These are phyloP conservation scores for Rasamsonia emersonii DNA, from an alignment of 2,329 filamentous ascomycete species.

Conservation along the genomic window DNA sequence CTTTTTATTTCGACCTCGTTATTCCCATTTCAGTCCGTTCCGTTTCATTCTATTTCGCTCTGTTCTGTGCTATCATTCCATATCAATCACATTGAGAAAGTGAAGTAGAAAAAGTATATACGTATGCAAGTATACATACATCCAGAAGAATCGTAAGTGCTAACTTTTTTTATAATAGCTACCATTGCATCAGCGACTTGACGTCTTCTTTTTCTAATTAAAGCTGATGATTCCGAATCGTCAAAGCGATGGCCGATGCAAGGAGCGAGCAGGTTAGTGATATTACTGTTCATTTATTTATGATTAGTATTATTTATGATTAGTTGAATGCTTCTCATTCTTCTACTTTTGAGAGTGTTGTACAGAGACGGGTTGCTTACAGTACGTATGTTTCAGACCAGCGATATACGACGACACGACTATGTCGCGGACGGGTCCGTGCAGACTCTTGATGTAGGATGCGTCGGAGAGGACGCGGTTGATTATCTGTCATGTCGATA, in stretches of 20 bases:
- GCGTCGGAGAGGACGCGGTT: slow-evolving; percentile 31
- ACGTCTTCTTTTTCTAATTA: slow-evolving; percentile 2
- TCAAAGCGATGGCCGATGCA: slow-evolving; percentile 6
- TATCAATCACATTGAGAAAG: too few species aligned
- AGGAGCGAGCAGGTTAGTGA: slow-evolving; percentile 5
- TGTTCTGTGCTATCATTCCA: too few species aligned
- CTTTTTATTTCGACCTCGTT: too few species aligned
- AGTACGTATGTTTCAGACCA: slow-evolving; percentile 20
- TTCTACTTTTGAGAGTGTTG: too few species aligned
- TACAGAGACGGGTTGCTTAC: slow-evolving; percentile 11
- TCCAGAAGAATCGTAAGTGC: too few species aligned
- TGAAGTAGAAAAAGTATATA: too few species aligned
- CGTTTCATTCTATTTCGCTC: too few species aligned
- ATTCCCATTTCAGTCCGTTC: too few species aligned
- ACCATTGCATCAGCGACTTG: too few species aligned
- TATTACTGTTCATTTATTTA: slow-evolving; percentile 3
- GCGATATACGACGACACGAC: slow-evolving; percentile 21
- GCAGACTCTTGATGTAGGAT: slow-evolving; percentile 28
- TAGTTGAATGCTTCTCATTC: not conserved
- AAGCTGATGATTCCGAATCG: slow-evolving; percentile 5
- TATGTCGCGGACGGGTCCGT: slow-evolving; percentile 16
- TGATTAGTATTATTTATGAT: too few species aligned
- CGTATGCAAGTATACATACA: too few species aligned
- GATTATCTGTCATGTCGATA: slow-evolving; percentile 31
- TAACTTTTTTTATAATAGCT: too few species aligned